Evolutionary conservation across 164 flowering plant genomes (phyloP).

Genomic region (Magnolia sinica): DNA sequence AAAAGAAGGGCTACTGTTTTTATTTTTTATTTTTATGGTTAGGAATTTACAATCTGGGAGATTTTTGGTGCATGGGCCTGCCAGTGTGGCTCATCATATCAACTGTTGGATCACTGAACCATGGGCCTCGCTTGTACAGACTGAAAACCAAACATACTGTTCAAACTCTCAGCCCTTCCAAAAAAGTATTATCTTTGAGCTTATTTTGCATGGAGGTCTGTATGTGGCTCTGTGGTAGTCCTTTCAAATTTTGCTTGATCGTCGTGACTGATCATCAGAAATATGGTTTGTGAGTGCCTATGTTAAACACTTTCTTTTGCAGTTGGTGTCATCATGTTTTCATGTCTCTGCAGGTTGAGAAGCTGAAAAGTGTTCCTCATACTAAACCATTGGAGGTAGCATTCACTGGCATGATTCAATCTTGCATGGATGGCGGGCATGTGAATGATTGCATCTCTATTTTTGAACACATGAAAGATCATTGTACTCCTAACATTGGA

Average conservation of each 20-base stretch:
- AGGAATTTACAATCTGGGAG: neutral
- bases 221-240: neutral
- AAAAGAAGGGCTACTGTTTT: neutral
- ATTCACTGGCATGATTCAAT: conserved; percentile 86
- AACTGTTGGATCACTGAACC: neutral
- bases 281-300: no score
- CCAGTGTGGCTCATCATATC: neutral
- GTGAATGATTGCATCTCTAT: conserved; percentile 60
- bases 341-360: conserved; percentile 63
- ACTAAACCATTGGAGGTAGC: conserved; percentile 68
- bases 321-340: neutral
- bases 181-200: neutral
- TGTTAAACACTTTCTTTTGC: neutral
- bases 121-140: neutral
- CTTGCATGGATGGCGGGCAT: conserved; percentile 82
- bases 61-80: neutral
- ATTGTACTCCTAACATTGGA: conserved; percentile 68
- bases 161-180: neutral
- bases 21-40: no score
- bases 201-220: neutral
- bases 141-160: neutral
- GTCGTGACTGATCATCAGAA: no score
- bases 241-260: neutral
- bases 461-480: conserved; percentile 56
- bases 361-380: conserved; percentile 50